Conservation (phyloP, 305 asterid genomes). For the Euphrasia arctica region DNA sequence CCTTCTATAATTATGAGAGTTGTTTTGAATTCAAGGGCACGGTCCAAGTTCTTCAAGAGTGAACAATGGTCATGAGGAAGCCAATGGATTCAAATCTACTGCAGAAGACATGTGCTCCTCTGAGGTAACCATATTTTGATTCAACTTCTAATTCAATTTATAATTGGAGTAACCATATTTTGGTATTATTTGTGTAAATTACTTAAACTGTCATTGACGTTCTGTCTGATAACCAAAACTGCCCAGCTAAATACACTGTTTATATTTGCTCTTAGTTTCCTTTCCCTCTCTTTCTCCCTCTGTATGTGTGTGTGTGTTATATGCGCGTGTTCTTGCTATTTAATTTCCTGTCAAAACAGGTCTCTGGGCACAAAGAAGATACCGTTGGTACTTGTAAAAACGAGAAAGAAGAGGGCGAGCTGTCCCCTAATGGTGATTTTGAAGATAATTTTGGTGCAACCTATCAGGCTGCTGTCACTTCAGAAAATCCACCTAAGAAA, state of each 20-base stretch:
- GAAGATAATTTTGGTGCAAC: conserved; percentile 66
- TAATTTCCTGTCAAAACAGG: conserved; percentile 37
- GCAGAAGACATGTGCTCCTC: conserved; percentile 38
- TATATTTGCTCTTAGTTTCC: background rate
- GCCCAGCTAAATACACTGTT: background rate
- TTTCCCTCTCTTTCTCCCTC: too few species aligned
- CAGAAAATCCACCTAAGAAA: conserved; percentile 42
- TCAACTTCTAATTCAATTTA: conserved; percentile 15
- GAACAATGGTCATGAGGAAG: conserved; percentile 47
- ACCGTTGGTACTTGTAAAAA: conserved; percentile 49
- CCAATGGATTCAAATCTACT: conserved; percentile 44
- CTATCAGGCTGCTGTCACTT: conserved; percentile 48
- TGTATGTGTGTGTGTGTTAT: conserved; percentile 1
- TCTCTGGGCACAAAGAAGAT: conserved; percentile 37
- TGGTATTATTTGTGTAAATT: background rate
- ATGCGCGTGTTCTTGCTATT: background rate
- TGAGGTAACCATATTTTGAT: conserved; percentile 40
- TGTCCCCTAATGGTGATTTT: conserved; percentile 73
- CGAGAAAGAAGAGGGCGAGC: conserved; percentile 93
- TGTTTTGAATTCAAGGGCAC: conserved; percentile 39
- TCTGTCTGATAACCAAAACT: background rate
- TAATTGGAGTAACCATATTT: conserved; percentile 5
- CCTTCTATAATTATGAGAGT: conserved; percentile 23
- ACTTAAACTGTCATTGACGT: background rate
- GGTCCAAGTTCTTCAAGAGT: conserved; percentile 40